Evolutionary conservation across 306 rosid species (phyloP), one percentile per base, ranked within the genome.

Genomic region (Sesbania bispinosa): DNA sequence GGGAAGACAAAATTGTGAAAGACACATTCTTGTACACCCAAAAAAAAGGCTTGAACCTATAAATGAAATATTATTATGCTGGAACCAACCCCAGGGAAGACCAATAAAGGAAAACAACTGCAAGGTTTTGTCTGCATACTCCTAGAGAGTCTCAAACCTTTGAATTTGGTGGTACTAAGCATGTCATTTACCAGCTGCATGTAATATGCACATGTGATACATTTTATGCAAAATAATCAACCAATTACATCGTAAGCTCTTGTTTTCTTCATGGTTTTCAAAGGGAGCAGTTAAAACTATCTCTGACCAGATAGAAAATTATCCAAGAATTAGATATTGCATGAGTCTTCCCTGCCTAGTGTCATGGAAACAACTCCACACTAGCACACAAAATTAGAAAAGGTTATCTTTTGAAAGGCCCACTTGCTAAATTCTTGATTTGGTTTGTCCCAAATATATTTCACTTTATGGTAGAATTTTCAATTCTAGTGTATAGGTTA

Each of bases 251-350:
- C 18, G 48, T 8, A 74, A 79, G 47, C 60, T 81, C 65, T 88
- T 90, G 96, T 90, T 92, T 79, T 76, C 76, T 88, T 84, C 87
- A 79, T 81, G 75, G 75, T 83, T 89, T 89, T 95, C 97, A 79
- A 87, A 88, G 87, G 91, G 93, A 83, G 99, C 80, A 84, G 97
- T 94, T 92, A 69, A 80, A 81, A 72, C 78, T 80, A 76, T 55
- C 72, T 81, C 78, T 73, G 77, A 77, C 80, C 36, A 78, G 63
- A 76, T 67, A 68, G 1, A 77, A 75, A 77, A 67, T 69, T 42
- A 66, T 69, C 23, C 33, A 62, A 66, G 51, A 67, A 79, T 79
- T 61, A 47, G 78, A 79, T 57, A 75, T 50, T 66, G 21, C 51
- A 35, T 61, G 66, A 66, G 78, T 5, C 63, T 74, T 59, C 52